Conservation (phyloP, 768 basidiomycete species). For the Russula dissimulans region DNA sequence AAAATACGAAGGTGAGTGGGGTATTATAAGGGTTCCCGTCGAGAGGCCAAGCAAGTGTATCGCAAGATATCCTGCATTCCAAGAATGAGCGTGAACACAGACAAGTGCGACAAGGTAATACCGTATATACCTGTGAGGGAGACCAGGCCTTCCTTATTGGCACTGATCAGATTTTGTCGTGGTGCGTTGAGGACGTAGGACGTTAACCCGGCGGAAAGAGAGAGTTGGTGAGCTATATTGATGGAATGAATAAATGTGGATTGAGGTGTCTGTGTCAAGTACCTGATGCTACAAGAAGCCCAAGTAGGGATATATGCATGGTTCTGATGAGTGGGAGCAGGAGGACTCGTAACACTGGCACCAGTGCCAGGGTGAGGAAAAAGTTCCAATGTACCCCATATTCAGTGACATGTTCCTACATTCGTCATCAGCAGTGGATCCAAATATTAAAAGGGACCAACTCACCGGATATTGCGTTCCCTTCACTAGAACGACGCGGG, state of each 20-base stretch:
- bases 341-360: slow-evolving; percentile 64
- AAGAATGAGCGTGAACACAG: background rate
- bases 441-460: background rate
- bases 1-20: slow-evolving; percentile 68
- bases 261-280: slow-evolving; percentile 20
- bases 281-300: slow-evolving; percentile 51
- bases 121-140: slow-evolving; percentile 54
- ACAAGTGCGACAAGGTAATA: background rate
- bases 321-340: slow-evolving; percentile 56
- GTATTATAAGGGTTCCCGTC: slow-evolving; percentile 70
- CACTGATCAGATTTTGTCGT: slow-evolving; percentile 53
- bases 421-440: background rate
- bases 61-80: slow-evolving; percentile 66
- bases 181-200: slow-evolving; percentile 56
- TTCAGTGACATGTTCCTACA: slow-evolving; percentile 90
- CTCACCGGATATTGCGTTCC: slow-evolving; percentile 88
- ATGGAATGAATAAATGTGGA: background rate
- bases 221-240: slow-evolving; percentile 59
- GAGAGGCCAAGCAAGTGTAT: slow-evolving; percentile 83
- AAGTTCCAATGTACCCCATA: slow-evolving; percentile 99
- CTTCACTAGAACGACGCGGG: slow-evolving; percentile 81
- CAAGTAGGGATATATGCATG: slow-evolving; percentile 54
- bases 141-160: slow-evolving; percentile 89
- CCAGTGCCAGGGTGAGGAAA: slow-evolving; percentile 81
- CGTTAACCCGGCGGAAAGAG: slow-evolving; percentile 52